phyloP scores from a whole-genome alignment of 495 filamentous ascomycete genomes.

The Xylaria castorea region DNA sequence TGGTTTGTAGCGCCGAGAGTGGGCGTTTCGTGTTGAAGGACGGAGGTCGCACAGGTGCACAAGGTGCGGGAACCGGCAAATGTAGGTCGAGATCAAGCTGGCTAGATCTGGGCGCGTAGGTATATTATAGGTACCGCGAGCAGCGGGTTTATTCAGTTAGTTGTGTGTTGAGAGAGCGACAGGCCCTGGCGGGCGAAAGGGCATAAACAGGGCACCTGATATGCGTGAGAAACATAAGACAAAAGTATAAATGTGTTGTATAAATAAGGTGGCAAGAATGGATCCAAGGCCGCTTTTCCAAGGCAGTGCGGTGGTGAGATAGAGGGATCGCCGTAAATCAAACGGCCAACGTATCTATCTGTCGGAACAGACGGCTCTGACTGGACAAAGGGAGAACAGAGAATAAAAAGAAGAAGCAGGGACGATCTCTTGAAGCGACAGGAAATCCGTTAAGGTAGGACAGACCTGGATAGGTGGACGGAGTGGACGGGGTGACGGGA shows the following conservation, averaged over 20 bases:
- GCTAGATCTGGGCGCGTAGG: constrained; percentile 9
- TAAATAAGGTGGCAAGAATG: constrained; percentile 2
- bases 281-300: not conserved
- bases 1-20: not conserved
- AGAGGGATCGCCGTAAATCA: not conserved
- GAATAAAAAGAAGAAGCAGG: constrained; percentile 1
- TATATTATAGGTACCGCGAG: constrained; percentile 22
- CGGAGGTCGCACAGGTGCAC: constrained; percentile 15
- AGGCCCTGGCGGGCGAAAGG: not conserved
- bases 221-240: not conserved
- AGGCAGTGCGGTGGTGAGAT: not conserved
- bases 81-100: constrained; percentile 13
- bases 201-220: not conserved
- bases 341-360: not conserved
- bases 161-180: constrained; percentile 15
- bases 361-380: constrained; percentile 19
- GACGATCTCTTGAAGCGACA: constrained; percentile 18
- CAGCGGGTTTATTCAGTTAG: not conserved
- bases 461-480: constrained; percentile 3
- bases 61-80: constrained; percentile 11
- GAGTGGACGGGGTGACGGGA: not conserved
- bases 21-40: constrained; percentile 14
- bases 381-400: not conserved
- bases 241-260: constrained; percentile 7
- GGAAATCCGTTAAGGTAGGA: constrained; percentile 13